Base-by-base conservation (phyloP, 164 flowering plant species). In the Umbilicus rupestris region DNA sequence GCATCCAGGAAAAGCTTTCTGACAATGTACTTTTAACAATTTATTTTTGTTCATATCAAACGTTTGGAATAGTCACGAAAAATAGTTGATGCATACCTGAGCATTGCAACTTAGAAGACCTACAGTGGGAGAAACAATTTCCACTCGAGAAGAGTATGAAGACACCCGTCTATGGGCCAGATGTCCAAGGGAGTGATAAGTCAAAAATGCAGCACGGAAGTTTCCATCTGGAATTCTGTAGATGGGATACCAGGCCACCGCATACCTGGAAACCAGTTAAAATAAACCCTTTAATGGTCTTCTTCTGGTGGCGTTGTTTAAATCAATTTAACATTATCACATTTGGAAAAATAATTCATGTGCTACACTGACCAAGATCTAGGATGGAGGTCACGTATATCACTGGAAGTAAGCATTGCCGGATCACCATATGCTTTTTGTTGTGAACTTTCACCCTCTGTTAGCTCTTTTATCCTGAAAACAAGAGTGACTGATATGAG, bases 171-270 rank as follows among this genome's bases (percentile, higher is more conserved):
- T 72, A 62, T 22, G 74, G 69, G 74, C 70, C 60, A 83, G 73
- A 75, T 86, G 84, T 37, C 91, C 87, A 17, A 89, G 81, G 59
- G 96, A 87, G 78, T 89, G 96, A 68, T 81, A 87, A 41, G 96
- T 89, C 78, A 89, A 73, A 77, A 89, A 89, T 55, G 92, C 81
- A 15, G 92, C 84, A 64, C 84, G 87, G 3, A 87, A 73, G 44
- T 75, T 79, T 8, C 84, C 89, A 60, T 81, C 87, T 7, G 96
- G 92, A 52, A 89, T 89, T 69, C 85, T 77, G 62, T 89, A 89
- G 50, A 89, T 85, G n/a, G 96, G 96, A 77, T 89, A 89, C 96
- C 96, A 89, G 7, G 96, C 96, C 64, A 89, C 90, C 19, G 92
- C 76, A 65, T 78, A 89, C 96, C 96, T 89, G 83, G 68, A 80